Evolutionary conservation across 2,329 filamentous ascomycete genomes (phyloP).

Genomic region (Fusarium nurragi): DNA sequence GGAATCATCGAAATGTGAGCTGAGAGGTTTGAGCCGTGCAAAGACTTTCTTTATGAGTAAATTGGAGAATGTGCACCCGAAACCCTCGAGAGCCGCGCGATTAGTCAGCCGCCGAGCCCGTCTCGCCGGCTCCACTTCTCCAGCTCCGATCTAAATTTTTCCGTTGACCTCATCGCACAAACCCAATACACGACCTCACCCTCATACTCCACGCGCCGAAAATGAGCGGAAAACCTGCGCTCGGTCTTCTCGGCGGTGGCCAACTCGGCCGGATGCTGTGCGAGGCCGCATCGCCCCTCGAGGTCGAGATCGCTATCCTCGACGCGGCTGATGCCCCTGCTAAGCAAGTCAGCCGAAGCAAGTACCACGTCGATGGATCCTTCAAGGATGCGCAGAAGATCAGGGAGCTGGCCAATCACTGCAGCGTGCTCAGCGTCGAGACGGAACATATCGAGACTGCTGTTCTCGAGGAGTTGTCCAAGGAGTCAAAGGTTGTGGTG

Average conservation of each 20-base stretch:
- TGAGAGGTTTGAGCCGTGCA: background rate
- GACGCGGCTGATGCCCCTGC: constrained; percentile 81
- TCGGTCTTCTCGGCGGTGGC: constrained; percentile 68
- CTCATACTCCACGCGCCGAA: background rate
- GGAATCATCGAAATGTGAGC: fast-evolving
- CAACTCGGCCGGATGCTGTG: constrained; percentile 94
- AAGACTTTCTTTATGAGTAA: too few species aligned
- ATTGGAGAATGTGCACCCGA: too few species aligned
- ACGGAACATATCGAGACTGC: constrained; percentile 96
- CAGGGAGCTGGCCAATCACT: constrained; percentile 76
- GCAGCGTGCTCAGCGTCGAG: constrained; percentile 88
- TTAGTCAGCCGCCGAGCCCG: constrained; percentile 1
- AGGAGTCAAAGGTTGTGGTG: constrained; percentile 65
- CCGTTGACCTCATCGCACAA: constrained; percentile 20
- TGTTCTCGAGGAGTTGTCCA: constrained; percentile 83
- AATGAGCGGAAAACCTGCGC: constrained; percentile 32
- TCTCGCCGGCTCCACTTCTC: background rate
- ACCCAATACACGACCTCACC: background rate
- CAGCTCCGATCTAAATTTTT: constrained; percentile 26
- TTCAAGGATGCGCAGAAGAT: constrained; percentile 87
- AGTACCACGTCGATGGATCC: constrained; percentile 81
- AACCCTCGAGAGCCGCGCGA: background rate
- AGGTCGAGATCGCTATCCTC: constrained; percentile 80
- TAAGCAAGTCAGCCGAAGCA: constrained; percentile 83
- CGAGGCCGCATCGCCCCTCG: constrained; percentile 80